These are phyloP conservation scores for Trametes versicolor DNA, from an alignment of 1,284 basidiomycete species.

Conservation along the genomic window DNA sequence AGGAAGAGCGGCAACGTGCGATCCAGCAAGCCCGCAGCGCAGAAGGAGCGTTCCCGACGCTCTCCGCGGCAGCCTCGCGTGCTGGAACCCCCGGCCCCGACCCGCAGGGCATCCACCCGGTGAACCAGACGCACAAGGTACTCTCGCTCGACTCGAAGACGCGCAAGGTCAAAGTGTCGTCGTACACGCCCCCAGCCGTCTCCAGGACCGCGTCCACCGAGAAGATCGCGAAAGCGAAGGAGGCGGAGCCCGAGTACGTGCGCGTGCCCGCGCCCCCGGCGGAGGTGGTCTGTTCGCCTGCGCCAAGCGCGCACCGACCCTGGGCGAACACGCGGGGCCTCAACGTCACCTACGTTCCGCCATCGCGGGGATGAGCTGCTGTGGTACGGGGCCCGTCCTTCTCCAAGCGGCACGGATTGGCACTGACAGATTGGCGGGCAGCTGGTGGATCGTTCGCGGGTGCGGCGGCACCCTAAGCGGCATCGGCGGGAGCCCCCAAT, in stretches of 20 bases:
- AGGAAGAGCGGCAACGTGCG: slow-evolving; percentile 54
- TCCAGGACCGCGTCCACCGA: slow-evolving; percentile 51
- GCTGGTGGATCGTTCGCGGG: background rate
- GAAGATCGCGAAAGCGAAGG: slow-evolving; percentile 42
- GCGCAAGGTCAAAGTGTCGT: slow-evolving; percentile 61
- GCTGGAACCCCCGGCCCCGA: slow-evolving; percentile 31
- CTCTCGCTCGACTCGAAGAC: slow-evolving; percentile 65
- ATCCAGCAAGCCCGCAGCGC: slow-evolving; percentile 58
- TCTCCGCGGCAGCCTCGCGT: slow-evolving; percentile 45
- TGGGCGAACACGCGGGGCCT: slow-evolving; percentile 57
- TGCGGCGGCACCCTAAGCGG: background rate
- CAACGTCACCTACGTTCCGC: slow-evolving; percentile 52
- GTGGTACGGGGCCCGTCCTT: background rate
- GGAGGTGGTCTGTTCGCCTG: slow-evolving; percentile 47
- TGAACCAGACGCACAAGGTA: slow-evolving; percentile 62
- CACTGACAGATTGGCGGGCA: slow-evolving; percentile 1
- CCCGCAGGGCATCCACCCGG: slow-evolving; percentile 40
- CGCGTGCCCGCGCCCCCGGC: slow-evolving; percentile 55
- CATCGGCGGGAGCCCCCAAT: background rate
- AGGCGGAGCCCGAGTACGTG: slow-evolving; percentile 46
- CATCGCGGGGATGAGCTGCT: slow-evolving; percentile 26
- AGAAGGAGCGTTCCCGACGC: slow-evolving; percentile 70
- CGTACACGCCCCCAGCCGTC: slow-evolving; percentile 52
- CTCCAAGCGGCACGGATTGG: background rate
- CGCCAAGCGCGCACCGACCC: slow-evolving; percentile 45